Conservation (phyloP, 805 yeast species). For the Wickerhamomyces canadensis region DNA sequence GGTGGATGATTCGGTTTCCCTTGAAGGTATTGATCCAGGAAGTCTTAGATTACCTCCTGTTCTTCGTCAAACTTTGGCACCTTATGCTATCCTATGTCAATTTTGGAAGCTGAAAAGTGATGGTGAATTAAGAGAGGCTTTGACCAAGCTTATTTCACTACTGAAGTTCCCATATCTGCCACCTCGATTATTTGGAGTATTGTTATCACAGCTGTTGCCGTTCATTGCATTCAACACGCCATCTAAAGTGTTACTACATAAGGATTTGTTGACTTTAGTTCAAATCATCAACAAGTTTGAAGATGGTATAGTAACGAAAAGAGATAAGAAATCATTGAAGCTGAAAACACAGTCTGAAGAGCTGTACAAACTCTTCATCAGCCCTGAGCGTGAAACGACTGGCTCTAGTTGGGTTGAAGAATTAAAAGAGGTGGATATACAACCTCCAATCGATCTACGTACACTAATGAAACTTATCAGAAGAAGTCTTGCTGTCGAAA, state of each 20-base stretch:
- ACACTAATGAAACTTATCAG: slow-evolving; percentile 15
- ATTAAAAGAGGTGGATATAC: slow-evolving; percentile 13
- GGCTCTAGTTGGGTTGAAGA: slow-evolving; percentile 17
- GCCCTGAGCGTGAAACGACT: background rate
- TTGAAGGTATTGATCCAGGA: slow-evolving; percentile 22
- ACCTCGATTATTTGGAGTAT: slow-evolving; percentile 40
- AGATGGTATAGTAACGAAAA: slow-evolving; percentile 3
- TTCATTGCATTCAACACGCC: slow-evolving; percentile 27
- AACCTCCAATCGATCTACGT: slow-evolving; percentile 14
- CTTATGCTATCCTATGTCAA: slow-evolving; percentile 58
- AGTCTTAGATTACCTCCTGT: slow-evolving; percentile 41
- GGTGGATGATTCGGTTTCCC: slow-evolving; percentile 31
- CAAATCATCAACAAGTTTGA: slow-evolving; percentile 20
- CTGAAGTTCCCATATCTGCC: slow-evolving; percentile 51
- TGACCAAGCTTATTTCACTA: slow-evolving; percentile 31
- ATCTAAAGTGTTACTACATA: slow-evolving; percentile 15
- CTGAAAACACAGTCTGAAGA: slow-evolving; percentile 12
- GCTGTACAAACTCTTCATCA: slow-evolving; percentile 17
- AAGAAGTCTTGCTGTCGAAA: slow-evolving; percentile 20
- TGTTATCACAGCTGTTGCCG: slow-evolving; percentile 44
- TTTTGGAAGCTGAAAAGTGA: slow-evolving; percentile 33
- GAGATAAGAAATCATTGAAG: slow-evolving; percentile 12
- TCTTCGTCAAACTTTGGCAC: slow-evolving; percentile 63
- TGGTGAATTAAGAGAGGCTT: slow-evolving; percentile 24
- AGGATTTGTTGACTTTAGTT: slow-evolving; percentile 16